Evolutionary conservation across 2,329 filamentous ascomycete genomes (phyloP), one percentile per base, ranked within the genome.

Genomic region (Pezicula rhizophila): DNA sequence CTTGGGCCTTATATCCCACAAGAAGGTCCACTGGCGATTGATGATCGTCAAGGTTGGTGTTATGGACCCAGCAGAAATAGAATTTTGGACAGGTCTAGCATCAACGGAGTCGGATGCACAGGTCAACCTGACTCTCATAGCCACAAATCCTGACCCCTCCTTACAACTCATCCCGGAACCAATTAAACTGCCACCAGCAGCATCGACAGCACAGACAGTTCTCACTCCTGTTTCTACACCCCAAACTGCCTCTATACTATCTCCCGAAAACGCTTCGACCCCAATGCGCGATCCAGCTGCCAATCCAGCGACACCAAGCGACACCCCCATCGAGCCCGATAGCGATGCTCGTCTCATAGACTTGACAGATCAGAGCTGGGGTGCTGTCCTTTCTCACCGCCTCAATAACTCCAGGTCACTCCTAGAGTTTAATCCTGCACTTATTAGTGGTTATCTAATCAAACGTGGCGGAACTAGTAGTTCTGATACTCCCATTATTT

Each of bases 1-100:
- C 0, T 70, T 85, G 26, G 84, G 85, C n/a, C 77, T 92, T 28
- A 79, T 90, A 31, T 79, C 82, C 0, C 72, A 74, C 14, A 80
- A 83, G 65, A 84, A 82, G 58, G 81, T 91, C 0, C 81, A 84
- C 49, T 92, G 88, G 87, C 82, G 87, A 14, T 70, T 93, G 10
- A 82, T 89, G 52, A 77, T 95, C 51, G 82, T 85, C 31, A 87
- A 87, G 64, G 82, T 79, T 42, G 83, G 84, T 2, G 69, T 77
- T 2, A 85, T 89, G 77, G 80, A 85, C 23, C 70, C 74, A 26
- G 75, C 79, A 6, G 87, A 91, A 64, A 68, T 83, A 11, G 77
- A 81, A 7, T 70, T 74, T 43, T 85, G 79, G 81, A 70, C 71
- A 12, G 68, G 69, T 35, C 66, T 82, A 26, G 75, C 74, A 12